phyloP scores from a whole-genome alignment of 345 rosid genomes.

The Brassica juncea region DNA sequence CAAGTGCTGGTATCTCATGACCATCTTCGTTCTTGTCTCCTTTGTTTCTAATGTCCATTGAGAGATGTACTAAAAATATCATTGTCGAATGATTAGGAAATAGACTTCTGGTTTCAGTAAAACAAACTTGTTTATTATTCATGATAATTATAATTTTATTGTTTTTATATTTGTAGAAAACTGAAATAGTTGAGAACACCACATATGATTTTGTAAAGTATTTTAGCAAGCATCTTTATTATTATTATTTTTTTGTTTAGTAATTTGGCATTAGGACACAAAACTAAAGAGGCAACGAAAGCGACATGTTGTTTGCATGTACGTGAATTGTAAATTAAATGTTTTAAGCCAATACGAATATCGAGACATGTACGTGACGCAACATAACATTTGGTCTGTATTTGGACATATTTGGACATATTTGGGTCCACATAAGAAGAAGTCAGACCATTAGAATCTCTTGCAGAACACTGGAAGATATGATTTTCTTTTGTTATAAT shows the following conservation, averaged over 20 bases:
- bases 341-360: conserved; percentile 38
- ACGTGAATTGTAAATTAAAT: neutral
- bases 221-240: neutral
- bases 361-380: conserved; percentile 43
- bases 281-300: conserved; percentile 3
- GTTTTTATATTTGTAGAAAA: neutral
- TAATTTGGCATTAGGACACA: neutral
- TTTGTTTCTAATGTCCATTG: neutral
- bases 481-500: neutral
- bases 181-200: neutral
- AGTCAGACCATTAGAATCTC: conserved; percentile 40
- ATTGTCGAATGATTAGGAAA: conserved; percentile 11
- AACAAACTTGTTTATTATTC: neutral
- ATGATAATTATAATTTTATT: neutral
- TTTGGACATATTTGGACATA: conserved; percentile 18
- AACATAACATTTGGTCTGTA: conserved; percentile 41
- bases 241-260: no score
- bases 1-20: neutral
- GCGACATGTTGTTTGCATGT: conserved; percentile 22
- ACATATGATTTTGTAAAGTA: neutral
- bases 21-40: conserved; percentile 8
- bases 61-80: neutral
- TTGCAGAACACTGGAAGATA: conserved; percentile 38
- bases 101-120: no score
- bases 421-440: conserved; percentile 35